Evolutionary conservation across 768 basidiomycete genomes (phyloP).

Genomic region (Lentinula boryana): DNA sequence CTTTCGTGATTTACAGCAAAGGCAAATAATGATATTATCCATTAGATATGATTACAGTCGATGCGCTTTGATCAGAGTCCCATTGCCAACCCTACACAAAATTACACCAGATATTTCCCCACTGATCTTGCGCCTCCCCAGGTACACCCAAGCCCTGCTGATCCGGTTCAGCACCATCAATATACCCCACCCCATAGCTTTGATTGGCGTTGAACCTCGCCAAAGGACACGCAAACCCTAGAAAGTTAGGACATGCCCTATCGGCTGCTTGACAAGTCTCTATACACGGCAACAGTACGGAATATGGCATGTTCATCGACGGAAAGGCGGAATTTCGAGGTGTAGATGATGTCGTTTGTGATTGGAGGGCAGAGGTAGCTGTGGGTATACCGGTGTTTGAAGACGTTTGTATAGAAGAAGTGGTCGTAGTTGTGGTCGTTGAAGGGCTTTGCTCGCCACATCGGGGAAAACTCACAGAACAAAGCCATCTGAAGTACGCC

Average conservation of each 20-base stretch:
- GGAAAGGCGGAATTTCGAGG: conserved; percentile 45
- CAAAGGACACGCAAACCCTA: conserved; percentile 67
- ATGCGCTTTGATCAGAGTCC: neutral
- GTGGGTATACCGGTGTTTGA: conserved; percentile 26
- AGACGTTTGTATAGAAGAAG: conserved; percentile 11
- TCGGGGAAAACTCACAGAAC: conserved; percentile 65
- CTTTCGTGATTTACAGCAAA: too few relatives aligned
- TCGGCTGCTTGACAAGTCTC: conserved; percentile 72
- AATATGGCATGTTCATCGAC: conserved; percentile 39
- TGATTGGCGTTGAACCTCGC: conserved; percentile 51
- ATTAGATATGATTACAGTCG: neutral
- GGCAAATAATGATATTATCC: too few relatives aligned
- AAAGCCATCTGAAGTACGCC: conserved; percentile 76
- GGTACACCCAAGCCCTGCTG: conserved; percentile 42
- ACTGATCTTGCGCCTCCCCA: conserved; percentile 55
- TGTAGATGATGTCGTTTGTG: conserved; percentile 31
- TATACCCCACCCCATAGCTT: conserved; percentile 74
- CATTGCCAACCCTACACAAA: neutral
- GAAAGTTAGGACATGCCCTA: conserved; percentile 69
- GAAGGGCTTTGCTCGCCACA: conserved; percentile 53
- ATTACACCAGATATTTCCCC: conserved; percentile 78
- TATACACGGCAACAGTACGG: conserved; percentile 69
- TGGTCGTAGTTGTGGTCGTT: conserved; percentile 17
- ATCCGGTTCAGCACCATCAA: conserved; percentile 49
- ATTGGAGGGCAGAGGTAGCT: conserved; percentile 44